Percentiles rank a stretch among this genome's conserved stretches.
Conservation (phyloP, 108 stramenopile genomes). For the Skeletonema grethae region DNA sequence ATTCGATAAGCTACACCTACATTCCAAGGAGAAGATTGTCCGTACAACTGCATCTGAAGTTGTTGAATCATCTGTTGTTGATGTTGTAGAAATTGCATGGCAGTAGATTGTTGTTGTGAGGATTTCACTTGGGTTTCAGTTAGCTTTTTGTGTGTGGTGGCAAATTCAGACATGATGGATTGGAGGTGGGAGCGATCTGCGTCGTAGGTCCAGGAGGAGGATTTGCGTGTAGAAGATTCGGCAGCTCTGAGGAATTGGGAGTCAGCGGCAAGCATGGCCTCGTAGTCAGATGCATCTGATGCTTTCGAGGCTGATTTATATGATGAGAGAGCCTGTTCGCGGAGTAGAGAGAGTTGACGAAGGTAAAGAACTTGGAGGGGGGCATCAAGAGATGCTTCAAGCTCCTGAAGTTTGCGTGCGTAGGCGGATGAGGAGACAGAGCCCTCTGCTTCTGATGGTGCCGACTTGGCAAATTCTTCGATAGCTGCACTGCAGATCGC, state of each 20-base stretch:
- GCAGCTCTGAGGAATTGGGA: constrained; percentile 82
- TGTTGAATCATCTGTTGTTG: constrained; percentile 97
- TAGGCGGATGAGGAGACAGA: constrained; percentile 67
- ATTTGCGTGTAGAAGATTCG: constrained; percentile 81
- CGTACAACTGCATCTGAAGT: constrained; percentile 93
- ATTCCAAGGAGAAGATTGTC: constrained; percentile 92
- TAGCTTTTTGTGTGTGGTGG: constrained; percentile 77
- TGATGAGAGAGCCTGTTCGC: constrained; percentile 85
- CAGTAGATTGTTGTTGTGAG: constrained; percentile 87
- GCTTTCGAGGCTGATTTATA: constrained; percentile 81
- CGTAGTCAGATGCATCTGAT: constrained; percentile 88
- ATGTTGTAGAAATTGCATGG: constrained; percentile 93
- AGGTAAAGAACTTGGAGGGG: constrained; percentile 92
- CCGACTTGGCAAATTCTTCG: constrained; percentile 86
- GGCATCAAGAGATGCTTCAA: constrained; percentile 88
- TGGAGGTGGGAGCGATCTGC: constrained; percentile 79
- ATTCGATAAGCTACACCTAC: constrained; percentile 95
- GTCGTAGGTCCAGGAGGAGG: constrained; percentile 88
- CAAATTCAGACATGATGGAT: constrained; percentile 86
- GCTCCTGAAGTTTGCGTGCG: constrained; percentile 86
- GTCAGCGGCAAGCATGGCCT: constrained; percentile 95
- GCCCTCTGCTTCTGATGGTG: constrained; percentile 79
- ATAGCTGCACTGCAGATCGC: constrained; percentile 89
- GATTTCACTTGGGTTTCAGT: constrained; percentile 76
- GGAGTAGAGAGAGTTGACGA: constrained; percentile 80